These are phyloP conservation scores for Backusella psychrophila DNA, from an alignment of 192 early-diverging fungal genomes.

Conservation along the genomic window DNA sequence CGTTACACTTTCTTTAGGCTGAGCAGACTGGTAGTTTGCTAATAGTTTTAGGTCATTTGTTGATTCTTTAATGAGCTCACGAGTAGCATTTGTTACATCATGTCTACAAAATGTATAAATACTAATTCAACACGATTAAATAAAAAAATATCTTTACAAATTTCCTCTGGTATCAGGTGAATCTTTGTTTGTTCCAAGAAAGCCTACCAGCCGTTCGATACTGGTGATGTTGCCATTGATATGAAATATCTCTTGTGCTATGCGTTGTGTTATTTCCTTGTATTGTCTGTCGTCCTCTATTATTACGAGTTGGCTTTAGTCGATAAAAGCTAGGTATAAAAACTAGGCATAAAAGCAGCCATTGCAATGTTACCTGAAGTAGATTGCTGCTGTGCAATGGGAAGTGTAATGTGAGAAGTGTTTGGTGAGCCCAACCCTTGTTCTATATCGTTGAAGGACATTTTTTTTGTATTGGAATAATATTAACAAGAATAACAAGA, in stretches of 20 bases:
- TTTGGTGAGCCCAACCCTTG: neutral
- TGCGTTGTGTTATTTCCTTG: conserved; percentile 55
- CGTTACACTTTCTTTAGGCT: conserved; percentile 23
- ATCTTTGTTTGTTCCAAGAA: conserved; percentile 76
- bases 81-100: conserved; percentile 76
- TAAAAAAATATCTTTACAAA: conserved; percentile 49
- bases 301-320: neutral
- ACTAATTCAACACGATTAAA: no score
- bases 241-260: conserved; percentile 82
- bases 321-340: no score
- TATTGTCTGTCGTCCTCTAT: conserved; percentile 45
- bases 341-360: no score
- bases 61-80: conserved; percentile 78
- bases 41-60: conserved; percentile 75
- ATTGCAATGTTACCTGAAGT: neutral
- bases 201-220: conserved; percentile 76
- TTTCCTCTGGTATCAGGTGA: conserved; percentile 70
- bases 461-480: neutral
- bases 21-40: conserved; percentile 47
- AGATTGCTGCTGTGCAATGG: neutral
- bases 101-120: conserved; percentile 44
- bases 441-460: conserved; percentile 21
- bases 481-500: neutral
- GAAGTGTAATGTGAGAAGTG: neutral
- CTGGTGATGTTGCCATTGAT: conserved; percentile 84